Base-by-base conservation (phyloP, 2,329 filamentous ascomycete genomes). In the Chrysoporthe cubensis region DNA sequence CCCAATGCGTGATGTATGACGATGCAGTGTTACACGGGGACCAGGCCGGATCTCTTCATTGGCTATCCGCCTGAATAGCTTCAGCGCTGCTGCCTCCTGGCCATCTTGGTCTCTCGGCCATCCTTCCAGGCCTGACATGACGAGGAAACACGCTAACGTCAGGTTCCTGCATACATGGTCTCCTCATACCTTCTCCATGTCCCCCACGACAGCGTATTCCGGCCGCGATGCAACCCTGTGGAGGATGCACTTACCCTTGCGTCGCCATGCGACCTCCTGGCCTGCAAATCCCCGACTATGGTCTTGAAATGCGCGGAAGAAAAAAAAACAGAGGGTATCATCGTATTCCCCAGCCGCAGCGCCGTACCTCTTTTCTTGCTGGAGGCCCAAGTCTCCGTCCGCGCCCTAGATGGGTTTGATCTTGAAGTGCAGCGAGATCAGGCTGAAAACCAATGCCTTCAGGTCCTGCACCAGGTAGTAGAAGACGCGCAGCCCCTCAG, bases 391-490 rank as follows among this genome's bases (percentile, higher is more conserved):
- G 52, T 46, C 50, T 32, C 26, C 13, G 5, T 16, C 42, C 7
- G 3, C 6, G n/a, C 6, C 66, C 79, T 78, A 92, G 73, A 92
- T 92, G 2, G 90, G 90, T 82, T 92, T 92, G 79, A 92, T 92
- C 90, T 99, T 99, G 85, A 99, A 99, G 82, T 99, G 96, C 71
- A 99, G 85, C 2, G 93, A 93, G 75, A 98, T 99, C 72, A 99
- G 81, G 65, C 95, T 97, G 80, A 99, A 99, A 3, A 99, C 93
- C 48, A 99, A 84, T 0, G 96, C 96, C 82, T 98, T 99, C 37
- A 99, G 83, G 77, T 99, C 96, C 77, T 99, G 96, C 5, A 98
- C 95, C 8, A 99, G 89, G 77, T 99, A 99, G 84, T 99, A 99
- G 80, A 99, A 99, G 3, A 99, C 96, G 62, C 96, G 89, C 14